Conservation (phyloP, 495 filamentous ascomycete genomes). For the Polyplosphaeria fusca region DNA sequence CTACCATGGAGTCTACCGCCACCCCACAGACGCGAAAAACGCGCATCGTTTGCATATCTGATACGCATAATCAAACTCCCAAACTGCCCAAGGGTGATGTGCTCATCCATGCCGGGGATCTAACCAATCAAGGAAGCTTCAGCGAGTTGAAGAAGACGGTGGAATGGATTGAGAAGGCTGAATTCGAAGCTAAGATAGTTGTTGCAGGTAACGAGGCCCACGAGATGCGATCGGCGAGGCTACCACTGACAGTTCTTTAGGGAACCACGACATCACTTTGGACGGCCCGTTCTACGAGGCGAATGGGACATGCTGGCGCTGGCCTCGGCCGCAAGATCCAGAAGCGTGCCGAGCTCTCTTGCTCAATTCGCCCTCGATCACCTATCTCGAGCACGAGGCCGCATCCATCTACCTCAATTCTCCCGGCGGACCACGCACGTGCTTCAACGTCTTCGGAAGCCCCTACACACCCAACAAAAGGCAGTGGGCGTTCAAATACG, state of each 20-base stretch:
- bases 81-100: constrained; percentile 58
- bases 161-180: constrained; percentile 54
- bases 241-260: constrained; percentile 40
- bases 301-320: constrained; percentile 57
- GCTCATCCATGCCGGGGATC: constrained; percentile 59
- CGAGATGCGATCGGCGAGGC: background rate
- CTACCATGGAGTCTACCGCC: background rate
- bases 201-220: constrained; percentile 49
- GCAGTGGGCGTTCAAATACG: constrained; percentile 72
- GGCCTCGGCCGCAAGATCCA: constrained; percentile 55
- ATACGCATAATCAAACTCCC: constrained; percentile 58
- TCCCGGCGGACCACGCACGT: constrained; percentile 58
- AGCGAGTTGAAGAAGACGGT: constrained; percentile 53
- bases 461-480: constrained; percentile 64
- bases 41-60: constrained; percentile 59
- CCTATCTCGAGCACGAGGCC: constrained; percentile 64
- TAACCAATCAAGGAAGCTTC: constrained; percentile 57
- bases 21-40: constrained; percentile 43
- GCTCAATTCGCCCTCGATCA: constrained; percentile 53
- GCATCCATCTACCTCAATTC: constrained; percentile 55
- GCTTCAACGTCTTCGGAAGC: constrained; percentile 73
- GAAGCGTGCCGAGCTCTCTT: constrained; percentile 57
- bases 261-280: constrained; percentile 78
- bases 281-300: constrained; percentile 60
- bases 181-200: constrained; percentile 58